Base-by-base conservation (phyloP, 495 filamentous ascomycete species). In the Saxophila tyrrhenica region DNA sequence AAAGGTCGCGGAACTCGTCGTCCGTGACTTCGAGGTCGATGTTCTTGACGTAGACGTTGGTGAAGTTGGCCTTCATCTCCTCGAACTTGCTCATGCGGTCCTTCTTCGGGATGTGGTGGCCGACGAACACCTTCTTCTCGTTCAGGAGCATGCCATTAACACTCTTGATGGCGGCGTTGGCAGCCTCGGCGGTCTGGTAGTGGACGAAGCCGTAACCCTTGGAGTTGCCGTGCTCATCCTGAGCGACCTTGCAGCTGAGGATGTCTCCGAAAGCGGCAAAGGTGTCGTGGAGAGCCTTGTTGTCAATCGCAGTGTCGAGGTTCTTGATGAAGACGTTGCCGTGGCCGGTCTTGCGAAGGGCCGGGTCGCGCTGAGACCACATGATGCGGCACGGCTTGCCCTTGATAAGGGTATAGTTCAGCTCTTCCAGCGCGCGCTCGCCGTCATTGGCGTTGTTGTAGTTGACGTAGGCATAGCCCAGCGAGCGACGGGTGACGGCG, bases 291-390 rank as follows among this genome's bases (percentile, higher is more conserved):
- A 99, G 86, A 65, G 92, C 94, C 81, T 99, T 99, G 85, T 99
- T 99, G 74, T 99, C 92, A 64, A 99, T 99, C 65, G 90, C 94
- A 62, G 79, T 82, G 69, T 99, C 92, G 58, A 99, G 76, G 76
- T 99, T 99, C 82, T 99, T 99, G 82, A 99, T 99, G 80, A 99
- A 99, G 63, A 99, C 89, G 68, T 99, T 99, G 68, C 92, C 92
- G 73, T 96, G 90, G 61, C 92, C 92, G 63, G 89, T 99, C 84
- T 99, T 99, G 75, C 92, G 92, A 65, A 97, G 79, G 69, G 91
- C 92, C 60, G 92, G 92, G 73, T 99, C 92, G 73, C 92, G 92
- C 79, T 99, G 92, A 55, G 94, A 97, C 92, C 92, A 99, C 92
- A 99, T 99, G 79, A 99, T 99, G 71, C 92, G 92, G 83, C 94